A percentile compares a stretch with the other conserved stretches of the same genome.
phyloP scores from a whole-genome alignment of 75 land plant genomes.

The Sequoia sempervirens region DNA sequence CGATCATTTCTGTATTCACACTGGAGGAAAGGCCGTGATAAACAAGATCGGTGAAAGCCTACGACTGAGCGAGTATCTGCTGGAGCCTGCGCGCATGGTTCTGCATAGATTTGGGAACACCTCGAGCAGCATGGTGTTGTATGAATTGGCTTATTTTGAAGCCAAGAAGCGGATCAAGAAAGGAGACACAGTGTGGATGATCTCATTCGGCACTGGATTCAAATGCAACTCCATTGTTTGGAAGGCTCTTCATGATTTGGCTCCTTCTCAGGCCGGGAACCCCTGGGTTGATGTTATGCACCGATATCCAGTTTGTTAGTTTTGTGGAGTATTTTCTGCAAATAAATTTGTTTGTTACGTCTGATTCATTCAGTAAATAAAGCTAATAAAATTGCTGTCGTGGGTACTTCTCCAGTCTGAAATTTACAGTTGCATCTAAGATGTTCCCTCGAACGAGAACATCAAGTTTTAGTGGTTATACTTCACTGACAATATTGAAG shows the following conservation, averaged over 20 bases:
- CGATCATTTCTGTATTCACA: constrained; percentile 47
- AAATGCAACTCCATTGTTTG: constrained; percentile 41
- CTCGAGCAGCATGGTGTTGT: constrained; percentile 41
- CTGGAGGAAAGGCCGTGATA: constrained; percentile 53
- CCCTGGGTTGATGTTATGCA: constrained; percentile 54
- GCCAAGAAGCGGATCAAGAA: constrained; percentile 39
- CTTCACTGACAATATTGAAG: too few relatives aligned
- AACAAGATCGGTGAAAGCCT: constrained; percentile 14
- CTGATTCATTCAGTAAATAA: too few relatives aligned
- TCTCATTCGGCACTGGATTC: constrained; percentile 50
- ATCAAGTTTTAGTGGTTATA: too few relatives aligned
- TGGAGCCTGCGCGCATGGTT: constrained; percentile 44
- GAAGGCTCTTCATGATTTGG: constrained; percentile 24
- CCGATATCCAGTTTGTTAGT: constrained; percentile 27
- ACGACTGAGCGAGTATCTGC: constrained; percentile 8
- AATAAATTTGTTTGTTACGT: too few relatives aligned
- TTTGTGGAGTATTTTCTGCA: not conserved
- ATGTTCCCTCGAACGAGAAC: too few relatives aligned
- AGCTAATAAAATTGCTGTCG: too few relatives aligned
- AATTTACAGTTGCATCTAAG: too few relatives aligned
- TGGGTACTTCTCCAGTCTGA: too few relatives aligned
- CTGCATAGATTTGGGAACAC: constrained; percentile 58
- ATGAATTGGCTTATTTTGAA: constrained; percentile 49
- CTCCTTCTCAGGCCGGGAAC: constrained; percentile 5
- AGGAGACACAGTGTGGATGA: constrained; percentile 52